These are phyloP conservation scores for Cyclanthera cordifolia DNA, from an alignment of 306 rosid genomes.

Conservation along the genomic window DNA sequence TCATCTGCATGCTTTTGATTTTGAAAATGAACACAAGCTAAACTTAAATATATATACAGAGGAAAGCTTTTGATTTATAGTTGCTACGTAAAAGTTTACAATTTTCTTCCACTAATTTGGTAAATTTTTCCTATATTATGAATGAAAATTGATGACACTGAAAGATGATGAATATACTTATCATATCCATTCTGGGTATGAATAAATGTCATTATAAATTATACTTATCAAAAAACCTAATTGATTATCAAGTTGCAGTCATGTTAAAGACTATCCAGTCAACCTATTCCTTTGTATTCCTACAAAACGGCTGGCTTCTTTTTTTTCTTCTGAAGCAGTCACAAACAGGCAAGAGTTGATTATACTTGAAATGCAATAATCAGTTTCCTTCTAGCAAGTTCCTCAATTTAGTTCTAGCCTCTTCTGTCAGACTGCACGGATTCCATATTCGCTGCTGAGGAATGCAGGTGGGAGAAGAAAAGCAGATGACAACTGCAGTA, in stretches of 20 bases:
- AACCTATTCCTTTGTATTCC: constrained; percentile 26
- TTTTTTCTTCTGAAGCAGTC: constrained; percentile 44
- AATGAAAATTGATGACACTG: not conserved
- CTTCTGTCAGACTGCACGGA: constrained; percentile 44
- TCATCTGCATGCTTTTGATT: not conserved
- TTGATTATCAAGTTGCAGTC: not conserved
- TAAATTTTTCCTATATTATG: not conserved
- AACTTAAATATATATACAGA: not conserved
- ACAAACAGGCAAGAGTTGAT: constrained; percentile 25
- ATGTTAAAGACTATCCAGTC: not conserved
- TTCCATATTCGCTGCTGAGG: constrained; percentile 47
- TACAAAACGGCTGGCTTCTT: constrained; percentile 58
- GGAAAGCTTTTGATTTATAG: not conserved
- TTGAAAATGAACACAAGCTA: not conserved
- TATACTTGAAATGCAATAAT: not conserved
- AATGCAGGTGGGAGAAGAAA: constrained; percentile 34
- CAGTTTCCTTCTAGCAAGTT: constrained; percentile 42
- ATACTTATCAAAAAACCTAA: constrained; percentile 2
- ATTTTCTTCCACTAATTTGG: not conserved
- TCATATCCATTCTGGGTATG: not conserved
- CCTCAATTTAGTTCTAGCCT: constrained; percentile 41
- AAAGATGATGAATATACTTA: no score
- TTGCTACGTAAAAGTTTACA: not conserved
- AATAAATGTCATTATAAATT: not conserved
- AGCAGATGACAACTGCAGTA: constrained; percentile 64